These are phyloP conservation scores for Aspergillus cavernicola DNA, from an alignment of 495 filamentous ascomycete species.

Conservation along the genomic window DNA sequence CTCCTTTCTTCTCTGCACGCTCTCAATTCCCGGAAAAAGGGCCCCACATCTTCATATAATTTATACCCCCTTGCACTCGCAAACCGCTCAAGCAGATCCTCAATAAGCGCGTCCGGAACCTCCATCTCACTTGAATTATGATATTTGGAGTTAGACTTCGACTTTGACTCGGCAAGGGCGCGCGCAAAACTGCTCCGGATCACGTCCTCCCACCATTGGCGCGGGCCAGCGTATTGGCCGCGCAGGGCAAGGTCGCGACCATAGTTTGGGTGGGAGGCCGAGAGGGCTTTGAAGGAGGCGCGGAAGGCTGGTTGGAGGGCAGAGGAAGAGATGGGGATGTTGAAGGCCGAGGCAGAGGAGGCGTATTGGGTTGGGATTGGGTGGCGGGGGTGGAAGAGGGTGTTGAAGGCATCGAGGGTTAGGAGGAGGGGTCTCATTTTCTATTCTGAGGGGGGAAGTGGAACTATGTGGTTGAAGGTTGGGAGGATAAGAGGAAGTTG, in stretches of 20 bases:
- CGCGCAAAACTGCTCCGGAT: slow-evolving; percentile 31
- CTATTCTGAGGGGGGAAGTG: not conserved
- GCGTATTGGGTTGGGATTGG: slow-evolving; percentile 63
- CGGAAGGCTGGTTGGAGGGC: slow-evolving; percentile 35
- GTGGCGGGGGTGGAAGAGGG: slow-evolving; percentile 61
- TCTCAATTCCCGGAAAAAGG: slow-evolving; percentile 48
- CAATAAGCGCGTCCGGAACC: slow-evolving; percentile 45
- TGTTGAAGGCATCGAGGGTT: slow-evolving; percentile 76
- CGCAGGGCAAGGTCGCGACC: slow-evolving; percentile 46
- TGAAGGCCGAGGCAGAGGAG: slow-evolving; percentile 52
- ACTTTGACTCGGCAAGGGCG: slow-evolving; percentile 5
- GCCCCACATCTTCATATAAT: slow-evolving; percentile 50
- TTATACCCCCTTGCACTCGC: slow-evolving; percentile 58
- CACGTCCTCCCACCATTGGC: slow-evolving; percentile 70
- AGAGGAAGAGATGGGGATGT: slow-evolving; percentile 42
- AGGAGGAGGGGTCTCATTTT: slow-evolving; percentile 46
- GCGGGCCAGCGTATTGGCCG: slow-evolving; percentile 48
- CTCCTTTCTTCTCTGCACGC: slow-evolving; percentile 11
- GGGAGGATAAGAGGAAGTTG: not conserved
- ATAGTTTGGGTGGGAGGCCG: slow-evolving; percentile 59
- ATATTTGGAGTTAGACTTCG: too few relatives aligned
- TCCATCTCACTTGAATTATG: not conserved
- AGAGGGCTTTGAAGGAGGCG: slow-evolving; percentile 49
- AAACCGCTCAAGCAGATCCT: slow-evolving; percentile 57
- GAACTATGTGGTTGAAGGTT: not conserved